These are phyloP conservation scores for Punica granatum DNA, from an alignment of 345 rosid species.

Conservation along the genomic window DNA sequence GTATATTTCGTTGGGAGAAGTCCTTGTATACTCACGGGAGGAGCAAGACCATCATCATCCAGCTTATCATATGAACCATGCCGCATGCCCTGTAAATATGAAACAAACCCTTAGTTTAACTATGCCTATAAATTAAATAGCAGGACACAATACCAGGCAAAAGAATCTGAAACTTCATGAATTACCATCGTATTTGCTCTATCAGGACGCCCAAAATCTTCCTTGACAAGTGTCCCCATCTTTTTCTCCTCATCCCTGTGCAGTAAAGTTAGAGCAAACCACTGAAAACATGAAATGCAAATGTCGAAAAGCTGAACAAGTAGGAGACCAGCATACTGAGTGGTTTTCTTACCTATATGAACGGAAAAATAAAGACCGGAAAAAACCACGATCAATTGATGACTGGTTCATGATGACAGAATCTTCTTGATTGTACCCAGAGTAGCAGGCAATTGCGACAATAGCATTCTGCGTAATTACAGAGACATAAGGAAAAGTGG, in stretches of 20 bases:
- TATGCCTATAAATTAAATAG: not conserved
- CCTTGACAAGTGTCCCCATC: constrained; percentile 98
- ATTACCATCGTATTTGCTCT: constrained; percentile 81
- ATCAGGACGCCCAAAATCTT: constrained; percentile 95
- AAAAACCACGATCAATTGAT: constrained; percentile 94
- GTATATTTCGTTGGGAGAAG: not conserved
- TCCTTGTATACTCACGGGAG: constrained; percentile 55
- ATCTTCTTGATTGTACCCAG: constrained; percentile 99
- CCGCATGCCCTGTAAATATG: constrained; percentile 77
- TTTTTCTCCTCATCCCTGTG: constrained; percentile 95
- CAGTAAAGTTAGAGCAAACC: constrained; percentile 4
- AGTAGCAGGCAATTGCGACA: constrained; percentile 93
- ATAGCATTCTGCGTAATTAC: constrained; percentile 70
- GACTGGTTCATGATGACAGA: constrained; percentile 99
- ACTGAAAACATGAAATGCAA: not conserved
- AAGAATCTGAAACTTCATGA: not conserved
- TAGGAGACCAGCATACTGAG: too few relatives aligned
- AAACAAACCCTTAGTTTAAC: not conserved
- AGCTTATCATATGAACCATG: constrained; percentile 97
- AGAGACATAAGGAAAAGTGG: not conserved
- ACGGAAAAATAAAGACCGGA: constrained; percentile 88
- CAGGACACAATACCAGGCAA: not conserved
- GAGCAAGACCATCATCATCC: constrained; percentile 99
- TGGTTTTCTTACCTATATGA: constrained; percentile 59
- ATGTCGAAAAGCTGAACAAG: not conserved